Base-by-base conservation (phyloP, 2,329 filamentous ascomycete genomes). In the Curvularia hawaiiensis region DNA sequence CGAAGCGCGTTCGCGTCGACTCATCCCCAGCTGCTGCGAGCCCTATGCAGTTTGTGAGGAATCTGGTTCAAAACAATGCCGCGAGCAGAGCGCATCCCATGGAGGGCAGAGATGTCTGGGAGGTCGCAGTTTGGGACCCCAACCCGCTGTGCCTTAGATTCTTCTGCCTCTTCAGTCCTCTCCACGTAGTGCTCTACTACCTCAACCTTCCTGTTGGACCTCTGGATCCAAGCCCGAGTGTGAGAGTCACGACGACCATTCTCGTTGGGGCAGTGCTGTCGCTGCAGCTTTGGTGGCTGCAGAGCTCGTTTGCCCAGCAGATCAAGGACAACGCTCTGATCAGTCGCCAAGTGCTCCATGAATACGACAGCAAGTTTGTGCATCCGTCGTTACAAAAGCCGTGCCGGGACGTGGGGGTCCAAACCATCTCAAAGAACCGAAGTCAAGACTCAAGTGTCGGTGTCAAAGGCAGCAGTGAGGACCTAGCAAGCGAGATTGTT, bases 291-390 rank as follows among this genome's bases (percentile, higher is more conserved):
- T 83, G 87, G 51, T 80, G 91, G 30, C 80, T 98, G 49, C 88
- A 90, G 59, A 84, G 83, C 2, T 87, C 83, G 33, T 98, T 94
- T 76, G 83, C 85, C 3, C 93, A 94, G 73, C 93, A 98, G 74
- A 86, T 86, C 59, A 96, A 92, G 73, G 95, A 99, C 75, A 86
- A 86, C 2, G 83, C 88, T 2, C 84, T 97, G 46, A 90, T 99
- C 57, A 92, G 96, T 66, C 92, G 90, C 67, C 91, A 98, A 77
- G 94, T 98, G 5, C 83, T 98, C 78, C 89, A 92, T 73, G 95
- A 99, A 78, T 99, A 99, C 73, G 92, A 98, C 73, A 91, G 87
- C 66, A 99, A 99, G 79, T 97, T 90, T 71, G 95, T 99, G 1
- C 92, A 96, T 70, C 95, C 95, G 2, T 85, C 88, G 11, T 85